phyloP scores from a whole-genome alignment of 2,329 filamentous ascomycete genomes.

The Alternaria brassicae region DNA sequence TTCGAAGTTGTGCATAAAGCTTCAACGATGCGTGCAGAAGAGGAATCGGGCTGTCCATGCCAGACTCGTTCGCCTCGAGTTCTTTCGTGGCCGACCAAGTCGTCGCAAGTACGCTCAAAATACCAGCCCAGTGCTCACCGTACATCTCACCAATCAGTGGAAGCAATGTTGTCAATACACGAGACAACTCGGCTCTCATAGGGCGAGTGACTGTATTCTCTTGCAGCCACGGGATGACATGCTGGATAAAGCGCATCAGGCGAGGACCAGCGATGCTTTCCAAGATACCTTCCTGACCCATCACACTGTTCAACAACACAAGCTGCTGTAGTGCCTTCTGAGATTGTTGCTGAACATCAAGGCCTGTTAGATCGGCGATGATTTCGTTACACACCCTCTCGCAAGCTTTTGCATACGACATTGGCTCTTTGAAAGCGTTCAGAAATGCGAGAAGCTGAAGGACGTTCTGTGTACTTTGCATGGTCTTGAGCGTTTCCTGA shows the following conservation, averaged over 20 bases:
- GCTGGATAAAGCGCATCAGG: slow-evolving; percentile 81
- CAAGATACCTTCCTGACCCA: slow-evolving; percentile 58
- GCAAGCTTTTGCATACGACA: slow-evolving; percentile 57
- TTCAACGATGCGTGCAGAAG: slow-evolving; percentile 76
- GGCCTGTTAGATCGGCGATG: slow-evolving; percentile 64
- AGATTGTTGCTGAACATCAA: slow-evolving; percentile 55
- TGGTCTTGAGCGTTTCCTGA: slow-evolving; percentile 47
- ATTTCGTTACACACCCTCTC: slow-evolving; percentile 66
- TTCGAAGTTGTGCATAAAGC: slow-evolving; percentile 69
- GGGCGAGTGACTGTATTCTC: slow-evolving; percentile 56
- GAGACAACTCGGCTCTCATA: slow-evolving; percentile 65
- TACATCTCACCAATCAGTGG: slow-evolving; percentile 82
- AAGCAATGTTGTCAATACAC: slow-evolving; percentile 63
- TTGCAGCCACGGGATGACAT: slow-evolving; percentile 75
- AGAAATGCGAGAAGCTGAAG: slow-evolving; percentile 59
- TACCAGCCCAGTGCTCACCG: slow-evolving; percentile 80
- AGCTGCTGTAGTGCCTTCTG: slow-evolving; percentile 59
- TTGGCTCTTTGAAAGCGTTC: slow-evolving; percentile 56
- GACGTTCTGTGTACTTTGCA: slow-evolving; percentile 48
- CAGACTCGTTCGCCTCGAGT: slow-evolving; percentile 35
- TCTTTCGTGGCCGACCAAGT: slow-evolving; percentile 45
- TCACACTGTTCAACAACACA: slow-evolving; percentile 62
- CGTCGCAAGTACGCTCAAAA: slow-evolving; percentile 46
- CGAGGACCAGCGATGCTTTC: slow-evolving; percentile 66
- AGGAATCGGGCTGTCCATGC: slow-evolving; percentile 53